Evolutionary conservation across 768 basidiomycete species (phyloP).

Genomic region (Xerocomus brunneocitrinus): DNA sequence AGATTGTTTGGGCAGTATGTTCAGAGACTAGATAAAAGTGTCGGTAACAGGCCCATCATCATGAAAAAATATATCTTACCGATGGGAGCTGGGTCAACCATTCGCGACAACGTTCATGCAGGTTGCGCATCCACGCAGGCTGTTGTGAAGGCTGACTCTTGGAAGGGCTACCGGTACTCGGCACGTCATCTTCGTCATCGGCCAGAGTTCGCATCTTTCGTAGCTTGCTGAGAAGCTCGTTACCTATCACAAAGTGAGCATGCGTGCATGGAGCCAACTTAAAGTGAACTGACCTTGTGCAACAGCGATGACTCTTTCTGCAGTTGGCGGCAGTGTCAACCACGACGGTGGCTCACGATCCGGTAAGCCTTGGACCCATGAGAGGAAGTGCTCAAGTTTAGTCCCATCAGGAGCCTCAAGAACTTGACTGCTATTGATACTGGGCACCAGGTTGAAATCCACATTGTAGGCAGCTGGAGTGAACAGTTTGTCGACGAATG

Average conservation of each 20-base stretch:
- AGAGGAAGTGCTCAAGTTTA: slow-evolving; percentile 83
- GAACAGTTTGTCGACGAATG: slow-evolving; percentile 90
- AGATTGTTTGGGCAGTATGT: slow-evolving; percentile 57
- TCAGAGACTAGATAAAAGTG: slow-evolving; percentile 48
- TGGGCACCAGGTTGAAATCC: slow-evolving; percentile 84
- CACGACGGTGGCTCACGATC: slow-evolving; percentile 93
- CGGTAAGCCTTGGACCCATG: slow-evolving; percentile 85
- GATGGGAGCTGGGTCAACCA: slow-evolving; percentile 77
- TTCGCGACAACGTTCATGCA: slow-evolving; percentile 77
- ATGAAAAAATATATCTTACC: slow-evolving; percentile 38
- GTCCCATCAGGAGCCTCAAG: slow-evolving; percentile 86
- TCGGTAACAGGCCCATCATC: slow-evolving; percentile 9
- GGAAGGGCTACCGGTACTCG: slow-evolving; percentile 46
- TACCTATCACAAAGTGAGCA: slow-evolving; percentile 45
- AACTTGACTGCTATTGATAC: slow-evolving; percentile 48
- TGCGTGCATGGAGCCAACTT: neutral
- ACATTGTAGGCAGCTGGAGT: slow-evolving; percentile 86
- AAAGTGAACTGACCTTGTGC: slow-evolving; percentile 64
- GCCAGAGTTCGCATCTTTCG: slow-evolving; percentile 88
- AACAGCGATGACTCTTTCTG: slow-evolving; percentile 87
- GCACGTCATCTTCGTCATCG: slow-evolving; percentile 76
- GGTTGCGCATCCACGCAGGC: slow-evolving; percentile 91
- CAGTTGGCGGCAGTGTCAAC: slow-evolving; percentile 89
- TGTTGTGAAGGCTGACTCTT: slow-evolving; percentile 68
- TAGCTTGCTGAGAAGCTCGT: slow-evolving; percentile 77